phyloP scores from a whole-genome alignment of 768 basidiomycete genomes.

The Dentipellis sp. region DNA sequence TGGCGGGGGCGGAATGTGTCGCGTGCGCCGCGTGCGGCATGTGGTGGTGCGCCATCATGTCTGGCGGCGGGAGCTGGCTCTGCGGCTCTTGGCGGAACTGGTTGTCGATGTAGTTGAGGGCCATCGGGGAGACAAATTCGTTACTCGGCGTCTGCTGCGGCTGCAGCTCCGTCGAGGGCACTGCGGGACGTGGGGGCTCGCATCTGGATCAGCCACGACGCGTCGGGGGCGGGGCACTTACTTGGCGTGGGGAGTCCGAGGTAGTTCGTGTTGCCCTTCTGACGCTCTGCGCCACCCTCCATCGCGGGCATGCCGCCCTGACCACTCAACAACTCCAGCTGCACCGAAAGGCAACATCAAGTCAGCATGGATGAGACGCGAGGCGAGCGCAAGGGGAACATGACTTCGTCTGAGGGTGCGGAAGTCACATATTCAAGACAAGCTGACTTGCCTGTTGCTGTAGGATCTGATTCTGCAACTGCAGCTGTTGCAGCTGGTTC shows the following conservation, averaged over 20 bases:
- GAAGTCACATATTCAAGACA: constrained; percentile 1
- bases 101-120: constrained; percentile 31
- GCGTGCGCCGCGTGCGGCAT: constrained; percentile 16
- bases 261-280: constrained; percentile 17
- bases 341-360: neutral
- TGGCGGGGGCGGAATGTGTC: constrained; percentile 58
- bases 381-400: neutral
- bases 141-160: constrained; percentile 38
- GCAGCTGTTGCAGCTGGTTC: constrained; percentile 66
- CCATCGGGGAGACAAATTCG: constrained; percentile 57
- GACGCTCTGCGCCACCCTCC: constrained; percentile 19
- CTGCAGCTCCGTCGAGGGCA: constrained; percentile 51
- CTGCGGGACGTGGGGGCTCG: constrained; percentile 13
- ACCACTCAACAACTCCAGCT: constrained; percentile 26
- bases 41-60: constrained; percentile 18
- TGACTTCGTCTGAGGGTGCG: constrained; percentile 4
- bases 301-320: constrained; percentile 23
- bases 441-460: constrained; percentile 68
- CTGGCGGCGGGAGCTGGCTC: constrained; percentile 10
- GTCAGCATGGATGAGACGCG: neutral
- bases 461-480: constrained; percentile 77
- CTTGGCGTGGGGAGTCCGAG: constrained; percentile 59
- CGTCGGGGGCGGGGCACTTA: constrained; percentile 24
- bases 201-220: constrained; percentile 28
- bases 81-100: constrained; percentile 16